Evolutionary conservation across 176 grass and related monocot genomes (phyloP).

Genomic region (Poa pratensis): DNA sequence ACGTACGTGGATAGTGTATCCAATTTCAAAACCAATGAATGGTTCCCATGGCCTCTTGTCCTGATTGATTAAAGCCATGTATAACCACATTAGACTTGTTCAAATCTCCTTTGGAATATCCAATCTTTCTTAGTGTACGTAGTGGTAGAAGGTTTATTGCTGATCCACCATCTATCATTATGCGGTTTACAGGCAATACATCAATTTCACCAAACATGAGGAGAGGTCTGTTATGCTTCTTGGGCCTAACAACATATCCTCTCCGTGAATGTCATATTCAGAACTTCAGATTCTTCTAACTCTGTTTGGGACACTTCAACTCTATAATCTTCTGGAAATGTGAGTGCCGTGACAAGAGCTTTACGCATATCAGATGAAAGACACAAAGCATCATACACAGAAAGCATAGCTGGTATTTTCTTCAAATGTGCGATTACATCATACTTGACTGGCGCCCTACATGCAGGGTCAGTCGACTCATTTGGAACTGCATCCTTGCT

Average conservation of each 20-base stretch:
- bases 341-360: not conserved
- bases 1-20: too few species aligned
- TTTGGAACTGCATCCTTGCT: not conserved
- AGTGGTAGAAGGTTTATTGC: too few species aligned
- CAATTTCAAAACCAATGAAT: too few species aligned
- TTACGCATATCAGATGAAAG: not conserved
- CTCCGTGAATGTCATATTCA: not conserved
- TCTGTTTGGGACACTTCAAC: too few species aligned
- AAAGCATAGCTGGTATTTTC: conserved; percentile 30
- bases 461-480: not conserved
- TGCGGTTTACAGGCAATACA: too few species aligned
- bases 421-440: not conserved
- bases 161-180: too few species aligned
- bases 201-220: not conserved
- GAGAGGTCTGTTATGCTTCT: not conserved
- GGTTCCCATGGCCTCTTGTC: too few species aligned
- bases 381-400: conserved; percentile 16
- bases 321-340: too few species aligned
- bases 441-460: conserved; percentile 1
- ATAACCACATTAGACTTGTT: too few species aligned
- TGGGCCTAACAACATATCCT: not conserved
- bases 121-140: too few species aligned
- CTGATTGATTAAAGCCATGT: too few species aligned
- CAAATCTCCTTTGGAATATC: too few species aligned
- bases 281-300: not conserved